phyloP scores from a whole-genome alignment of 768 basidiomycete genomes.

The Boletus tomentosulus region DNA sequence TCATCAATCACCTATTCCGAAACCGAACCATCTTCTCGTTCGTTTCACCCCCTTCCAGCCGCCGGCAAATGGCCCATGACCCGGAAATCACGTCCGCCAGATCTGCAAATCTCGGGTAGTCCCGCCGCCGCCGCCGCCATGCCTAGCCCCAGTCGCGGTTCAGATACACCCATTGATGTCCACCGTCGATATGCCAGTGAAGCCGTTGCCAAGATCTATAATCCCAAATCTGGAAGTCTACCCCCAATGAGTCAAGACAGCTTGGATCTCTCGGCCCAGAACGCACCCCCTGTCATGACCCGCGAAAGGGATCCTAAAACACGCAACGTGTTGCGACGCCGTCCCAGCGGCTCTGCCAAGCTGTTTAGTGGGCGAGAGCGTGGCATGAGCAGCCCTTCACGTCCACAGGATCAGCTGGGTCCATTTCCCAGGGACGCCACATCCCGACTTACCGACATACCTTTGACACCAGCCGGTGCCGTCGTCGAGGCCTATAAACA shows the following conservation, averaged over 20 bases:
- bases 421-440: background rate
- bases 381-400: constrained; percentile 6
- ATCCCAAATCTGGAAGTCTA: background rate
- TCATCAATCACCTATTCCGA: constrained; percentile 12
- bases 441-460: background rate
- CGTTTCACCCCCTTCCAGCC: constrained; percentile 5
- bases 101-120: constrained; percentile 19
- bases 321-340: constrained; percentile 33
- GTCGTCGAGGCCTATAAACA: constrained; percentile 48
- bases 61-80: constrained; percentile 14
- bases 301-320: constrained; percentile 15
- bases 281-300: background rate
- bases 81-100: constrained; percentile 21
- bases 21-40: constrained; percentile 5
- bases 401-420: background rate
- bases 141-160: background rate
- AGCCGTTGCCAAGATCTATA: constrained; percentile 4
- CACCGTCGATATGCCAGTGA: constrained; percentile 23
- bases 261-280: constrained; percentile 5
- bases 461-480: constrained; percentile 41
- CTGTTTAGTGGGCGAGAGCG: constrained; percentile 12
- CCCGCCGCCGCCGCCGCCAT: constrained; percentile 1
- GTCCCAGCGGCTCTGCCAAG: constrained; percentile 27
- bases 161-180: constrained; percentile 3
- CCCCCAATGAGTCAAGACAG: constrained; percentile 13